Evolutionary conservation across 495 filamentous ascomycete species (phyloP), one percentile per base, ranked within the genome.

Genomic region (Cercophora newfieldiana): DNA sequence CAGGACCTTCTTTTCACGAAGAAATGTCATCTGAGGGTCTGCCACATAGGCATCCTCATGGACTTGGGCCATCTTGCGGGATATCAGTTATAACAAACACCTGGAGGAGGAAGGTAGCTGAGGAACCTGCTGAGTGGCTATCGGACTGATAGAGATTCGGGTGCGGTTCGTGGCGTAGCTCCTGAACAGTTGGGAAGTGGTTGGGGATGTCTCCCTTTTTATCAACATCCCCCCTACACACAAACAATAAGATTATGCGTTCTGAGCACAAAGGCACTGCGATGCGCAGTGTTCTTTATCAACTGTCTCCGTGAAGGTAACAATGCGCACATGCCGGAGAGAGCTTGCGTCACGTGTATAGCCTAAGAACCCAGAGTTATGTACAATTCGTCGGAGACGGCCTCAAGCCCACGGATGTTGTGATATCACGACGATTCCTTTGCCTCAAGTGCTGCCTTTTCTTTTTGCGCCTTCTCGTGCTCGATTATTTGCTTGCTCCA

Each of bases 401-500:
- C 26, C 25, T 16, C 18, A 18, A 57, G 28, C 55, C n/a, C 30
- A 21, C 28, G 26, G 14, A 44, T 44, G 18, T 44, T 8, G 37
- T 16, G 4, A 44, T 44, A 4, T 44, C 37, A 44, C 18, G 12
- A 14, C 37, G 37, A 44, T 44, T 44, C 37, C 18, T 57, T 57
- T 48, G 28, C 68, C 64, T 53, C 65, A 44, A 12, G 25, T 65
- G 28, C 55, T 59, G 51, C 44, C 69, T 79, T 76, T 56, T 82
- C 82, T 77, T 87, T 88, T 75, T 87, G 84, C 49, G 83, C 83
- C 73, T 82, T 85, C 80, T 97, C 95, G 75, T 97, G 86, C 74
- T 97, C 94, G 67, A 87, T 88, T 53, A 97, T 93, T 75, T 97
- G 89, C 75, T 84, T 93, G 81, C 88, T 94, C 95, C 95, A 97